Evolutionary conservation across 345 rosid genomes (phyloP).

Genomic region (Durio zibethinus): DNA sequence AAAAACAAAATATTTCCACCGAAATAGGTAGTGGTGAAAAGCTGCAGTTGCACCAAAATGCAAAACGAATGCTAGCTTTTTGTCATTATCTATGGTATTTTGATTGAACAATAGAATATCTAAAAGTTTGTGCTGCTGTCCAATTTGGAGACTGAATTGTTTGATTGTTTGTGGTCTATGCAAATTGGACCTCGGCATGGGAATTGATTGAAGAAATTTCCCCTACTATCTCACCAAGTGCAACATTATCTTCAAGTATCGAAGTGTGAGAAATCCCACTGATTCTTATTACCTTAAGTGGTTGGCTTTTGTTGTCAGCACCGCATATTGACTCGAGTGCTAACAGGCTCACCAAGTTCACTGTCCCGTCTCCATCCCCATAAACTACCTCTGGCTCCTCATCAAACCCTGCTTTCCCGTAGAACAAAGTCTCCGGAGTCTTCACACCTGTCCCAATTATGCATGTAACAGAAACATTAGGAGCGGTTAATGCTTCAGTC

Average conservation of each 20-base stretch:
- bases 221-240: constrained; percentile 43
- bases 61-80: no score
- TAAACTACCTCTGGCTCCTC: constrained; percentile 54
- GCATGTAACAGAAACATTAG: constrained; percentile 65
- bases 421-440: constrained; percentile 60
- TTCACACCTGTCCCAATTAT: constrained; percentile 54
- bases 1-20: no score
- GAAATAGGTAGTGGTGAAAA: no score
- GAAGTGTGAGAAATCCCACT: constrained; percentile 55
- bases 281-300: constrained; percentile 40
- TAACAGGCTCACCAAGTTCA: constrained; percentile 59
- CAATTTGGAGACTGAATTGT: neutral
- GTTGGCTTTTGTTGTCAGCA: constrained; percentile 31
- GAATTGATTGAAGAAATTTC: constrained; percentile 50
- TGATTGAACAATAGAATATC: neutral
- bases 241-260: constrained; percentile 43
- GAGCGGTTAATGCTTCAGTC: constrained; percentile 28
- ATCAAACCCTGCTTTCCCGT: constrained; percentile 51
- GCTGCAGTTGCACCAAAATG: no score
- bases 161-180: neutral
- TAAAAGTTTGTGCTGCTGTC: neutral
- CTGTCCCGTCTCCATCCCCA: constrained; percentile 94
- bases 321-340: constrained; percentile 52
- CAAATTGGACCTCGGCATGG: neutral
- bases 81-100: no score